Percentiles rank a stretch among this genome's conserved stretches.
These are phyloP conservation scores for Coniochaeta sp. DNA, from an alignment of 2,329 filamentous ascomycete species.

Conservation along the genomic window DNA sequence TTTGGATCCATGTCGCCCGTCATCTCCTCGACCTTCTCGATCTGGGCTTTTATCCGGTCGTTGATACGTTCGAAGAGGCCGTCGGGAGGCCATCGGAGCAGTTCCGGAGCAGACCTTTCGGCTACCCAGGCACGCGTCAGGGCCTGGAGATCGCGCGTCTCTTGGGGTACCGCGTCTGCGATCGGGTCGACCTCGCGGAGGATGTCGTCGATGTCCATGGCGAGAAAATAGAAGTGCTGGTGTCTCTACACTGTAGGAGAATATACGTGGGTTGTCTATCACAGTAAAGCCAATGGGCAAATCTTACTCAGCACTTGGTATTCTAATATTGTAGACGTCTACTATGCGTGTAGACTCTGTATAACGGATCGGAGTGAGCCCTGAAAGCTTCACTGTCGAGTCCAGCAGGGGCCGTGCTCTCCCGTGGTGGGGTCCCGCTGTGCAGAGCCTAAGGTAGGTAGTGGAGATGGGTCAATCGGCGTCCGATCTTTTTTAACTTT, in stretches of 20 bases:
- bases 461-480: neutral
- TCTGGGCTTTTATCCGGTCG: conserved; percentile 40
- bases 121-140: conserved; percentile 90
- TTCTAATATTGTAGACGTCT: neutral
- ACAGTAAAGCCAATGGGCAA: neutral
- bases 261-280: neutral
- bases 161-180: conserved; percentile 43
- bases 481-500: neutral
- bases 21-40: conserved; percentile 40
- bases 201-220: conserved; percentile 76
- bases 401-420: neutral
- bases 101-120: conserved; percentile 80
- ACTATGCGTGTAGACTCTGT: no score
- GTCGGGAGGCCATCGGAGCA: conserved; percentile 67
- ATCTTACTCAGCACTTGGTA: neutral
- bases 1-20: conserved; percentile 82
- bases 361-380: neutral
- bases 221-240: neutral
- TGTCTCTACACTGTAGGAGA: neutral
- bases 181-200: conserved; percentile 63
- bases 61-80: conserved; percentile 77
- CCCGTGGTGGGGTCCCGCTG: neutral
- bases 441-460: neutral
- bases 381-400: neutral
- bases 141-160: conserved; percentile 73